Evolutionary conservation across 768 basidiomycete genomes (phyloP), one percentile per base, ranked within the genome.

Genomic region (Rhodotorula graminis): DNA sequence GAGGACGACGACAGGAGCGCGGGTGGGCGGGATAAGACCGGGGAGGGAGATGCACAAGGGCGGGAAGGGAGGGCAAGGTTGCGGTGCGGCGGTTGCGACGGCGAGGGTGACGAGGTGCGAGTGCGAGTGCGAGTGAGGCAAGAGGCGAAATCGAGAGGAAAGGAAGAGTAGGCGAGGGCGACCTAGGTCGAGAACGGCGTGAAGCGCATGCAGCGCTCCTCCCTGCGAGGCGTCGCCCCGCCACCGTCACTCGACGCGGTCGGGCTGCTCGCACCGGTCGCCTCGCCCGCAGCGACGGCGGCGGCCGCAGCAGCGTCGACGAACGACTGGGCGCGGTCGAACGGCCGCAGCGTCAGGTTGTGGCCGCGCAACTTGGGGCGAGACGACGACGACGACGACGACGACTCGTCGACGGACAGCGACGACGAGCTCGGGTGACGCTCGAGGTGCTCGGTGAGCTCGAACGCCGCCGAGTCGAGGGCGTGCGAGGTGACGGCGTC

Each of bases 271-370:
- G 21, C 29, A 46, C 18, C 27, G 46, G 50, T 29, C 31, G 25
- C 2, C 23, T 21, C 50, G 9, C 11, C 44, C 2, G 44, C 27
- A 6, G 50, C 50, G 25, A n/a, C 25, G 33, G 70, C 27, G 11
- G 64, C 21, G 25, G 65, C 55, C 21, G 23, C 33, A 42, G 33
- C 56, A 21, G 57, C 57, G 37, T 59, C 33, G 33, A 52, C 40
- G 57, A 62, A 49, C 23, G 55, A 52, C 37, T 18, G 15, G 11
- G 53, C 33, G 27, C 70, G 58, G 25, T 61, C 64, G 31, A 56
- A 40, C 37, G 70, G 61, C 47, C 71, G 55, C 25, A 72, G 47
- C 12, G 71, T 72, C 40, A 67, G 58, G 61, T 64, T 67, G 40
- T 44, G 42, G 50, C 33, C 71, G 25, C 49, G 44, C 33, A 72